Conservation (phyloP, 495 filamentous ascomycete species). For the Recurvomyces mirabilis region DNA sequence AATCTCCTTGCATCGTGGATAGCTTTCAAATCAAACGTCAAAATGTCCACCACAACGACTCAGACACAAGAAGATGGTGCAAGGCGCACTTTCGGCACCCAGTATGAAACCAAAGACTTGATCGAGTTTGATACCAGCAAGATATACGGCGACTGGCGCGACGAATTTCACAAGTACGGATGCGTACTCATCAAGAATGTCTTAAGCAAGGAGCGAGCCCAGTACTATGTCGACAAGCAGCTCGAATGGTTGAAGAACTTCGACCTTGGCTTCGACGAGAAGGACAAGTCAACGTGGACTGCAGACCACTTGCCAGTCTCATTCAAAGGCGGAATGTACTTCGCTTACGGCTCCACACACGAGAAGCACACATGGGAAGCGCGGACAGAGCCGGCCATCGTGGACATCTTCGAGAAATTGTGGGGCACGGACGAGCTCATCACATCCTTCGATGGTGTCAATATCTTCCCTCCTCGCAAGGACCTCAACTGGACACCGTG, state of each 20-base stretch:
- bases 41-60: not conserved
- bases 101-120: constrained; percentile 15
- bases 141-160: constrained; percentile 32
- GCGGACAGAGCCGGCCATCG: constrained; percentile 31
- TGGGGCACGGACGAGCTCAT: constrained; percentile 35
- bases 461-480: constrained; percentile 16
- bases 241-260: constrained; percentile 35
- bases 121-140: constrained; percentile 17
- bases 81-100: not conserved
- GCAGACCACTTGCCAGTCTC: constrained; percentile 31
- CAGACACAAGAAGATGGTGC: not conserved
- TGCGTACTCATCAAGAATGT: constrained; percentile 30
- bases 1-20: not conserved
- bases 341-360: constrained; percentile 29
- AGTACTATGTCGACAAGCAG: constrained; percentile 29
- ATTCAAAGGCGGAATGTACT: constrained; percentile 27
- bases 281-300: constrained; percentile 33
- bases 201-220: constrained; percentile 19
- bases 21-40: not conserved
- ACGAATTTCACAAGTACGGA: constrained; percentile 32
- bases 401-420: constrained; percentile 32
- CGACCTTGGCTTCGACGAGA: constrained; percentile 30
- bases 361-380: constrained; percentile 41
- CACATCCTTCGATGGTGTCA: constrained; percentile 32
- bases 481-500: constrained; percentile 27